These are phyloP conservation scores for Camelina laxa DNA, from an alignment of 345 rosid genomes.

Conservation along the genomic window DNA sequence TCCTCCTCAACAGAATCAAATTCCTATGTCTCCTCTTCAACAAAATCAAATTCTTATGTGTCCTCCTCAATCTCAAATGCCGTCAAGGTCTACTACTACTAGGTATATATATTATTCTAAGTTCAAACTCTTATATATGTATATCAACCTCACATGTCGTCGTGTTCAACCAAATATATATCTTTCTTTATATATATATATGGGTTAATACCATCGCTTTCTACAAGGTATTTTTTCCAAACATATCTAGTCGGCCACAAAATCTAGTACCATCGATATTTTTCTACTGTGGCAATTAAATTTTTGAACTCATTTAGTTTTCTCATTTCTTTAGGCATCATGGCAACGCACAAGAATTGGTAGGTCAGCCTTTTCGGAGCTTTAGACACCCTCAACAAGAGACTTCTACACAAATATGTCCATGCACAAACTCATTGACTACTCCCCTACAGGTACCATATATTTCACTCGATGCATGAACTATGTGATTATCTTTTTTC, in stretches of 20 bases:
- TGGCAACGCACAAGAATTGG: background rate
- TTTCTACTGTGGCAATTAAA: background rate
- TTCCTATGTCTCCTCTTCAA: too few species aligned
- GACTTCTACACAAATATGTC: background rate
- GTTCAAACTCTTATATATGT: too few species aligned
- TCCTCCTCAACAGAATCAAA: too few species aligned
- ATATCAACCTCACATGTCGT: too few species aligned
- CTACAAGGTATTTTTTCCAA: background rate
- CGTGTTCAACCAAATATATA: too few species aligned
- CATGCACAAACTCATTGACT: background rate
- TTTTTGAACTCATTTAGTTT: background rate
- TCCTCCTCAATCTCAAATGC: too few species aligned
- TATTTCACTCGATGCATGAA: background rate
- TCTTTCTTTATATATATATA: too few species aligned
- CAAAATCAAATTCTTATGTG: too few species aligned
- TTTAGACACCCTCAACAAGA: background rate
- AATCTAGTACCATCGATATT: background rate
- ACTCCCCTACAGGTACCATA: slow-evolving; percentile 20
- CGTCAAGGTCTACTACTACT: too few species aligned
- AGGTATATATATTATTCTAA: too few species aligned
- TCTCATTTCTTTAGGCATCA: background rate
- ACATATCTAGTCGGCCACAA: background rate
- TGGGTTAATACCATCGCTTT: background rate
- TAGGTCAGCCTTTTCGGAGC: background rate
- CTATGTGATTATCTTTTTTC: background rate